Evolutionary conservation across 768 basidiomycete species (phyloP).

Genomic region (Polyporus arcularius): DNA sequence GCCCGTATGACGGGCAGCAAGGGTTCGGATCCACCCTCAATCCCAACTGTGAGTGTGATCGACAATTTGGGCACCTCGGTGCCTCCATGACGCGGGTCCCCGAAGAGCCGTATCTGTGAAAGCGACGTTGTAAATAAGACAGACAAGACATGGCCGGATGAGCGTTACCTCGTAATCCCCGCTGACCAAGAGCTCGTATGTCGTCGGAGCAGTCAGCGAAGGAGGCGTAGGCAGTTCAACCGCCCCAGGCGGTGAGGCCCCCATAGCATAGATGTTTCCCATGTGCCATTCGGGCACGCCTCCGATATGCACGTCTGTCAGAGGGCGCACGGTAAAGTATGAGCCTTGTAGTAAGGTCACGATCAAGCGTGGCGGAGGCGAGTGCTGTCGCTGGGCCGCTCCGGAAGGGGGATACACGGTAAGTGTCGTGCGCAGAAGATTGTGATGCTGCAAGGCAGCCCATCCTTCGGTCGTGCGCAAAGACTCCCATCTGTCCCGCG

Average conservation of each 20-base stretch:
- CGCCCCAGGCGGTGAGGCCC: conserved; percentile 48
- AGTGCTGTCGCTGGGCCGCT: background rate
- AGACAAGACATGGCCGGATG: background rate
- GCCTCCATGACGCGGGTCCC: conserved; percentile 55
- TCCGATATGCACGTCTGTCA: conserved; percentile 7
- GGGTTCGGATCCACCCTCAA: conserved; percentile 42
- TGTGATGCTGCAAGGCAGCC: conserved; percentile 83
- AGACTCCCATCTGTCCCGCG: conserved; percentile 58
- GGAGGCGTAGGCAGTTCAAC: conserved; percentile 53
- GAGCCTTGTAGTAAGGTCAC: conserved; percentile 71
- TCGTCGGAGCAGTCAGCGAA: conserved; percentile 42
- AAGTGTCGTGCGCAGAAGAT: conserved; percentile 64
- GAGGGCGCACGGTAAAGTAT: conserved; percentile 71
- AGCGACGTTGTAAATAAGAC: background rate
- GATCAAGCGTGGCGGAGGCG: conserved; percentile 46
- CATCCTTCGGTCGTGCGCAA: conserved; percentile 82
- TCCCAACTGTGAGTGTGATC: conserved; percentile 50
- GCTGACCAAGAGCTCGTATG: conserved; percentile 72
- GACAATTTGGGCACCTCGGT: conserved; percentile 53
- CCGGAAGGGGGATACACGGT: conserved; percentile 51
- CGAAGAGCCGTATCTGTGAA: conserved; percentile 76
- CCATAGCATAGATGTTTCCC: conserved; percentile 85
- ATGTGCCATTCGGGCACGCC: conserved; percentile 62
- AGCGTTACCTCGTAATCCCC: conserved; percentile 78
- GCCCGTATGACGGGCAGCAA: conserved; percentile 40